Evolutionary conservation across 495 filamentous ascomycete species (phyloP).

Genomic region (Podospora didyma): DNA sequence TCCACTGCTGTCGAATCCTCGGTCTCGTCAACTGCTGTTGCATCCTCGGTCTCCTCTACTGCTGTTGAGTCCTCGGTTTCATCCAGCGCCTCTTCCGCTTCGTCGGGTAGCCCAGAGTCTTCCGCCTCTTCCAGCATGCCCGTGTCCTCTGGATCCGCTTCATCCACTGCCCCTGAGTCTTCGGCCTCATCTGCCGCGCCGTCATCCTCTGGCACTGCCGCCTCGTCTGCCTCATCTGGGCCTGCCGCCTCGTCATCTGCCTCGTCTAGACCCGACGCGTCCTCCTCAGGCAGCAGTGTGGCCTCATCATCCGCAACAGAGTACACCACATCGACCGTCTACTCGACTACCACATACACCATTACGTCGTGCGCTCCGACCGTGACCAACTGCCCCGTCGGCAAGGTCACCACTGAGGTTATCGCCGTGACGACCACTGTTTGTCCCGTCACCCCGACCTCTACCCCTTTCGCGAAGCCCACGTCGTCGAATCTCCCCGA

Average conservation of each 20-base stretch:
- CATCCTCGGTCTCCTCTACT: not conserved
- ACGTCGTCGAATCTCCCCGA: constrained; percentile 6
- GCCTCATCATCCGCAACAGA: not conserved
- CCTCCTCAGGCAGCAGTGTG: not conserved
- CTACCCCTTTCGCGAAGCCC: constrained; percentile 10
- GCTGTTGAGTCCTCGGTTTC: not conserved
- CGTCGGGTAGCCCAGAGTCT: not conserved
- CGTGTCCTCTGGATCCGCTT: not conserved
- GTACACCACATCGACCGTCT: constrained; percentile 35
- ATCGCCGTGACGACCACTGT: constrained; percentile 38
- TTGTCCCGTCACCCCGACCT: constrained; percentile 34
- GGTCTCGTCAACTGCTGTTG: not conserved
- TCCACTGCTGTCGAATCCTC: not conserved
- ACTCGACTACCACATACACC: constrained; percentile 48
- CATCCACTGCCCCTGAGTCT: not conserved
- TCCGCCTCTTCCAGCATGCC: not conserved
- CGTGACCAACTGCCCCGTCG: constrained; percentile 50
- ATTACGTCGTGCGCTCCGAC: constrained; percentile 55
- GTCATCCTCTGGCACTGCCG: not conserved
- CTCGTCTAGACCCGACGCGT: not conserved
- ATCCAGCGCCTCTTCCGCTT: not conserved
- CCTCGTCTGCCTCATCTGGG: not conserved
- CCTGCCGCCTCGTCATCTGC: not conserved
- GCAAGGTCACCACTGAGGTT: constrained; percentile 30
- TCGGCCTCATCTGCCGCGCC: not conserved